Evolutionary conservation across 441 rosid species (phyloP), one percentile per base, ranked within the genome.

Genomic region (Francoa sonchifolia): DNA sequence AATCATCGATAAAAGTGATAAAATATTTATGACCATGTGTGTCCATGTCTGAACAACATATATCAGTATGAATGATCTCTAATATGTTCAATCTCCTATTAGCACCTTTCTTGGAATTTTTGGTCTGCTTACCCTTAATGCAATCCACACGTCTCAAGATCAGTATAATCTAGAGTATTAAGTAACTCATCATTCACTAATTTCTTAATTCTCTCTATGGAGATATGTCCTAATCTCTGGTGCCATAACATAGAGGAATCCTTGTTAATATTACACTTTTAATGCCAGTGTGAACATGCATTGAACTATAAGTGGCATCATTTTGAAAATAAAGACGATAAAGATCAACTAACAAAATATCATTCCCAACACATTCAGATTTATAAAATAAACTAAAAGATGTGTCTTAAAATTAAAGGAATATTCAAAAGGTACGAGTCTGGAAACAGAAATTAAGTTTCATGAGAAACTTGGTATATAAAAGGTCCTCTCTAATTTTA

Each of bases 381-480:
- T 13, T 43, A 28, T 27, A 17, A 43, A 15, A 39, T n/a, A 12
- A 6, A 19, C n/a, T 39, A 0, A 39, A 0, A 3, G 5, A 19
- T 2, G 28, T 7, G 3, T 42, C 0, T 14, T 10, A 12, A 12
- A 42, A 42, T 4, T 2, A 28, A 42, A 40, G n/a, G 26, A 55
- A 41, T 18, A 47, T 1, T 18, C 8, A 0, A 33, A 35, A 12
- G 29, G 16, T 10, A 44, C 0, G 18, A 44, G 33, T 44, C 9
- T 52, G 6, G 42, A 37, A 37, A 29, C 5, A 3, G 0, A 23
- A 23, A 30, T 36, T 0, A 49, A 30, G 8, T 50, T 50, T 8
- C 8, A 19, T 31, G 3, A 19, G 12, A 33, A 58, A n/a, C n/a
- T n/a, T n/a, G n/a, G n/a, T n/a, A n/a, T n/a, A n/a, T n/a, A n/a